These are phyloP conservation scores for Annona cherimola DNA, from an alignment of 164 flowering plant species.

Conservation along the genomic window DNA sequence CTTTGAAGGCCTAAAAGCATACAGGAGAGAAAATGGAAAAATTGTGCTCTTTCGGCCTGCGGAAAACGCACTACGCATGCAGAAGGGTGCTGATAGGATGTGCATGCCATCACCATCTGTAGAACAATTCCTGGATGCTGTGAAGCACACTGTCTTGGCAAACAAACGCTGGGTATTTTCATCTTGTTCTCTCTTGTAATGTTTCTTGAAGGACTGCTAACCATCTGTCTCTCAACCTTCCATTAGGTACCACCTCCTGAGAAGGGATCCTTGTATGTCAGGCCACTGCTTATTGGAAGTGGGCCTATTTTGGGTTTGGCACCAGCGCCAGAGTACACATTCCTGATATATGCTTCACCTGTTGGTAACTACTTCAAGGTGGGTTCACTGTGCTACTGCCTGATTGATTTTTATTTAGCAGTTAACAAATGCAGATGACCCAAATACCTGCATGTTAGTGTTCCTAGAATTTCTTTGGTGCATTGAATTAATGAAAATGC, in stretches of 20 bases:
- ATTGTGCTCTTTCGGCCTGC: conserved; percentile 76
- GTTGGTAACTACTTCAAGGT: conserved; percentile 93
- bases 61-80: conserved; percentile 70
- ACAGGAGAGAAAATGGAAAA: conserved; percentile 52
- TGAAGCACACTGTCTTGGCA: conserved; percentile 63
- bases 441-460: too few species aligned
- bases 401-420: neutral
- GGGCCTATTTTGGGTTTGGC: conserved; percentile 74
- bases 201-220: neutral
- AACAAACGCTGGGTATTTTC: conserved; percentile 78
- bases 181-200: neutral
- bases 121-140: conserved; percentile 71
- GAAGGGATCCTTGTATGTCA: conserved; percentile 75
- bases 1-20: conserved; percentile 86
- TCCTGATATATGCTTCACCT: conserved; percentile 77
- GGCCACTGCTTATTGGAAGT: conserved; percentile 85
- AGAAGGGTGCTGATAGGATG: conserved; percentile 77
- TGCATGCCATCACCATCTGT: conserved; percentile 89
- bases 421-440: neutral
- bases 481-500: too few species aligned
- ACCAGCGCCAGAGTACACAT: conserved; percentile 82
- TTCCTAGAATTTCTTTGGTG: too few species aligned
- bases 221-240: neutral
- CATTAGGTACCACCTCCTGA: conserved; percentile 85
- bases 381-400: neutral